phyloP scores from a whole-genome alignment of 495 filamentous ascomycete genomes.

The Aspergillus cavernicola region DNA sequence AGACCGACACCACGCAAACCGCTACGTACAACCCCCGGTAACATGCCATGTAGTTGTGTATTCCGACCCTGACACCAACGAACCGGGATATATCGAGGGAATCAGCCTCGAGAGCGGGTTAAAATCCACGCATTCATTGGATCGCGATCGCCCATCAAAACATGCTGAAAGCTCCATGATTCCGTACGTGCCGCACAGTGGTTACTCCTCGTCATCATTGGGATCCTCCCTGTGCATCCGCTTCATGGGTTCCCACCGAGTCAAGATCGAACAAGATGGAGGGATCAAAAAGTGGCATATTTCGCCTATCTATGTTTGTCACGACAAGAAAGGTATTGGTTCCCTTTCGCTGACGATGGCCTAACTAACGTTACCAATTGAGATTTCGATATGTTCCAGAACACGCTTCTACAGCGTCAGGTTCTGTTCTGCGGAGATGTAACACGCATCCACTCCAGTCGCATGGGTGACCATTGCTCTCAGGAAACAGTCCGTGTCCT shows the following conservation, averaged over 20 bases:
- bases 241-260: conserved; percentile 9
- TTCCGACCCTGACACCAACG: neutral
- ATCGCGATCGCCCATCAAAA: neutral
- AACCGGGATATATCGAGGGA: conserved; percentile 7
- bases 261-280: neutral
- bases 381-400: conserved; percentile 13
- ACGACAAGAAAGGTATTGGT: conserved; percentile 2
- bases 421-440: conserved; percentile 3
- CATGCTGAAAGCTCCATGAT: conserved; percentile 3
- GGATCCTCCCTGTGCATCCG: neutral
- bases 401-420: neutral
- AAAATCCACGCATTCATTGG: neutral
- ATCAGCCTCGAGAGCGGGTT: neutral
- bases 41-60: neutral
- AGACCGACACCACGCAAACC: neutral
- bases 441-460: neutral
- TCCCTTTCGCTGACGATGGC: neutral
- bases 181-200: conserved; percentile 1
- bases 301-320: conserved; percentile 6
- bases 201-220: neutral
- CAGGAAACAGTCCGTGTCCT: conserved; percentile 10
- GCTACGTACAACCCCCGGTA: neutral
- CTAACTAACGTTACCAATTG: neutral
- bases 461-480: conserved; percentile 3
- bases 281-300: neutral